Evolutionary conservation across 768 basidiomycete species (phyloP), one percentile per base, ranked within the genome.

Genomic region (Termitomyces sp.): DNA sequence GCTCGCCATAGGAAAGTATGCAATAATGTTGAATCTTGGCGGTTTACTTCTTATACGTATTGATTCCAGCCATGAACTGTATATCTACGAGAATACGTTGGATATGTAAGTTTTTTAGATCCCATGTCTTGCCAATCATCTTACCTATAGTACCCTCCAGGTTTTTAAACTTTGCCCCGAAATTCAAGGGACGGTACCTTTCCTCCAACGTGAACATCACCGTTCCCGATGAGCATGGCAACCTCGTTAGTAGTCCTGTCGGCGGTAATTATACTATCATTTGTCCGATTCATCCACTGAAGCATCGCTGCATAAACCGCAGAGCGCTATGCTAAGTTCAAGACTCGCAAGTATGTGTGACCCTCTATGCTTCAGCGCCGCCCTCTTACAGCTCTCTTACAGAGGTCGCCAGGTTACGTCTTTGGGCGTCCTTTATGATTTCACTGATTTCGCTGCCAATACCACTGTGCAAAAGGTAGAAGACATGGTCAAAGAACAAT

Each of bases 191-290:
- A 11, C 79, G 86, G 48, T 94, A 93, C 69, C 74, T 97, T 51
- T 85, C 91, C 2, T 90, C 87, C 2, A 96, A 96, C 65, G 90
- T 54, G 57, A 92, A 95, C 72, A 90, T 96, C 67, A 93, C 92
- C 2, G 65, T 88, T 5, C 60, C 76, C 20, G 78, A 82, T 64
- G 38, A 58, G 38, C 16, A 47, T 9, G 57, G 74, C 28, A 68
- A 74, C 22, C 5, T 24, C 8, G 71, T 76, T 33, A 75, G 59
- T 47, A 67, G 70, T 5, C 72, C 76, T 2, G 71, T 77, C 52
- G 80, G 75, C 47, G 70, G 73, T 74, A 57, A 43, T 67, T 58
- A 30, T 30, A n/a, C 5, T 43, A 26, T 35, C 10, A 13, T 22
- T 16, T 50, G 20, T 3, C 45, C 10, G 8, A n/a, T 26, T 6